Evolutionary conservation across 2,329 filamentous ascomycete species (phyloP).

Genomic region (Venturia carpophila): DNA sequence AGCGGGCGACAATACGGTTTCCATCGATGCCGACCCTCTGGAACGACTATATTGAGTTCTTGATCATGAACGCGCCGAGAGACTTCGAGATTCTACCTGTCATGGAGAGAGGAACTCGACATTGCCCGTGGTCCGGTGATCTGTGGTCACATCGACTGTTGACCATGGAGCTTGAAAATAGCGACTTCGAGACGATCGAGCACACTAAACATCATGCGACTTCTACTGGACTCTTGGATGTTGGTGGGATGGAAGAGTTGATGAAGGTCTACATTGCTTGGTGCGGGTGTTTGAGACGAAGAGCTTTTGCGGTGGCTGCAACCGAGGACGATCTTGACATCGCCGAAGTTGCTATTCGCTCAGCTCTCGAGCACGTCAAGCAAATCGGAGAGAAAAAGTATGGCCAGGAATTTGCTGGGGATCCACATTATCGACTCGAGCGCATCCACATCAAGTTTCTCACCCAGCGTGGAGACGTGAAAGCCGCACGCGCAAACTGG

Average conservation of each 20-base stretch:
- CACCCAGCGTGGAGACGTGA: conserved; percentile 69
- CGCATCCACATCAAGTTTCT: conserved; percentile 88
- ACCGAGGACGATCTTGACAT: conserved; percentile 73
- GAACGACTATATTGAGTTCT: conserved; percentile 75
- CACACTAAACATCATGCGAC: conserved; percentile 89
- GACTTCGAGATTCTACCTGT: conserved; percentile 55
- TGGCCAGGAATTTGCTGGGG: conserved; percentile 70
- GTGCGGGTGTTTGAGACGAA: conserved; percentile 87
- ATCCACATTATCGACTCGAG: conserved; percentile 81
- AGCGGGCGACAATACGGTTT: conserved; percentile 67
- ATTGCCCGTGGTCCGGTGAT: conserved; percentile 87
- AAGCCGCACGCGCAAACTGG: conserved; percentile 72
- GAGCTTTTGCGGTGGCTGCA: conserved; percentile 65
- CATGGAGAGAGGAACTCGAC: conserved; percentile 72
- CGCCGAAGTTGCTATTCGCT: conserved; percentile 79
- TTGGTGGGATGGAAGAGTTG: conserved; percentile 77
- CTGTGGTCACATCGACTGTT: conserved; percentile 88
- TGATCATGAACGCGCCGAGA: conserved; percentile 43
- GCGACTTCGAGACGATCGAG: conserved; percentile 73
- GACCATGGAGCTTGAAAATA: conserved; percentile 68
- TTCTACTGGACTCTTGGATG: conserved; percentile 73
- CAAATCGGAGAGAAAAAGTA: conserved; percentile 70
- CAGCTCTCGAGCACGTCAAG: conserved; percentile 77
- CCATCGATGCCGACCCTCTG: conserved; percentile 67
- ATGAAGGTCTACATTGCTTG: conserved; percentile 88